Base-by-base conservation (phyloP, 2,329 filamentous ascomycete species). In the Dactylellina haptotyla region DNA sequence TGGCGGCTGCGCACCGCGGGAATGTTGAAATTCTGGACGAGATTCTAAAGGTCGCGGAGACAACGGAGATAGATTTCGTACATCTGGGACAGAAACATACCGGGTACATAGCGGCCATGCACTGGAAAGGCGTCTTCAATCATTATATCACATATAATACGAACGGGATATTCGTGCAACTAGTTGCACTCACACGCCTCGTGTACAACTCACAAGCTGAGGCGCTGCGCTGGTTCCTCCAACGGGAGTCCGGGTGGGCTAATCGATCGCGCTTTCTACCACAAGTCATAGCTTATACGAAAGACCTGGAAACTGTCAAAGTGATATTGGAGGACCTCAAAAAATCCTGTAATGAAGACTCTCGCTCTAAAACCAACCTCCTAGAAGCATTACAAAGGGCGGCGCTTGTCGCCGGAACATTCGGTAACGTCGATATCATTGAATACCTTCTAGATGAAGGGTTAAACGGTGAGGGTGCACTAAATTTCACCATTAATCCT, bases 1-100 rank as follows among this genome's bases (percentile, higher is more conserved):
- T 39, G 18, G 61, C 37, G 4, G 50, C 61, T 3, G 61, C 61
- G 23, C 32, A 65, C 32, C 61, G 61, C 30, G 48, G 50, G 8
- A 57, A 65, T 16, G 41, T 18, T 28, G 50, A 65, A 9, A 30
- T 65, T 12, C 41, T 56, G 2, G 26, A 25, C 8, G 41, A 56
- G 34, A 48, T 56, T 14, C 9, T 65, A 4, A 20, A 39, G 3
- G 43, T 65, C 9, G 28, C 39, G 8, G 23, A 57, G 26, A n/a
- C 16, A 0, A 64, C 34, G 6, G 48, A 64, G 30, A 45, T 39
- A 4, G 32, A 45, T n/a, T 54, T 64, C 32, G 23, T 43, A 18
- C 59, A 46, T 56, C 48, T 51, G 20, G 46, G 46, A 20, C 32
- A 41, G 9, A 56, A 6, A 0, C 34, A 34, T 12, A 64, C 26